These are phyloP conservation scores for Globisporangium iwayamae DNA, from an alignment of 352 stramenopile species.

Conservation along the genomic window DNA sequence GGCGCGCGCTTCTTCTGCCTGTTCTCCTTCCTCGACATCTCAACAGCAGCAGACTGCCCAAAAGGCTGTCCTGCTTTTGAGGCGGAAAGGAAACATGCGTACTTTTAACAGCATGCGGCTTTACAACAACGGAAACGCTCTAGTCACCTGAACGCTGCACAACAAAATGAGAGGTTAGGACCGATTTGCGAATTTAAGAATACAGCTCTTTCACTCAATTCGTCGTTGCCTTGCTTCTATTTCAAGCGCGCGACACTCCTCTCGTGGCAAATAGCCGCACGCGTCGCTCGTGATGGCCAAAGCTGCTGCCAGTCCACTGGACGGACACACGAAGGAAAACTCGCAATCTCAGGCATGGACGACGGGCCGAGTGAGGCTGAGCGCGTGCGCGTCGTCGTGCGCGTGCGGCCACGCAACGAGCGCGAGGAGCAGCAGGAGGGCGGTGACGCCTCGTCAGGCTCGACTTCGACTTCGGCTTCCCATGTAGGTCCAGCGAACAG, in stretches of 20 bases:
- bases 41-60: not conserved
- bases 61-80: no score
- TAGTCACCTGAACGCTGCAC: no score
- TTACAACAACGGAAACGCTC: no score
- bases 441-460: not conserved
- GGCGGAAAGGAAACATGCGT: no score
- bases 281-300: not conserved
- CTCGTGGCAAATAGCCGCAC: no score
- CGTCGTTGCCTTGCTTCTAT: no score
- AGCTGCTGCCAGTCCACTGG: not conserved
- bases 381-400: conserved; percentile 72
- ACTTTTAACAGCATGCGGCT: no score
- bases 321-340: not conserved
- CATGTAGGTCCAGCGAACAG: not conserved
- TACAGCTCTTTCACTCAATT: no score
- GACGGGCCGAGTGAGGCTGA: conserved; percentile 37
- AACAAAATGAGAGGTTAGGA: no score
- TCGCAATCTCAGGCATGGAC: conserved; percentile 18
- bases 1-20: not conserved
- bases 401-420: conserved; percentile 74
- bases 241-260: no score
- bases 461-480: not conserved
- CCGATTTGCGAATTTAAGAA: no score
- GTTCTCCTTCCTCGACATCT: not conserved
- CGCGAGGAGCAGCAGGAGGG: conserved; percentile 40